Conservation (phyloP, 768 basidiomycete species). For the Amanita rubescens region DNA sequence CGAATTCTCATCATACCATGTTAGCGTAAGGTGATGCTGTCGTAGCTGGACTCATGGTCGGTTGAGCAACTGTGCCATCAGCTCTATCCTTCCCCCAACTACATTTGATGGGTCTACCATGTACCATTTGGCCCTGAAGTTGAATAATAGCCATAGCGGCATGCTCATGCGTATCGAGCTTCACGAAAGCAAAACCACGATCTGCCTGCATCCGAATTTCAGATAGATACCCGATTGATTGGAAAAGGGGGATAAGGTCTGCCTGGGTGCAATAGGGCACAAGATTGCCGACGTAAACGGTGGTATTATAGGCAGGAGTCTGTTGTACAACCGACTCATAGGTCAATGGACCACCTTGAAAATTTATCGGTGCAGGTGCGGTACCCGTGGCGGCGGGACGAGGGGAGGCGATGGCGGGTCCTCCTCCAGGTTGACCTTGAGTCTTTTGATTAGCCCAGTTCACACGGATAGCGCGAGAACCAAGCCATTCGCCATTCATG, state of each 20-base stretch:
- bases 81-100: slow-evolving; percentile 98
- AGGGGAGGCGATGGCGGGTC: slow-evolving; percentile 24
- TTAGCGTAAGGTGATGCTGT: slow-evolving; percentile 66
- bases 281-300: slow-evolving; percentile 98
- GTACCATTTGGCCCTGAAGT: slow-evolving; percentile 94
- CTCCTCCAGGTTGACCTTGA: slow-evolving; percentile 46
- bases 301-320: slow-evolving; percentile 89
- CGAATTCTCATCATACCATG: slow-evolving; percentile 47
- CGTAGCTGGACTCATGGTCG: slow-evolving; percentile 52
- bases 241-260: slow-evolving; percentile 96
- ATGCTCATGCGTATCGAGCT: slow-evolving; percentile 97
- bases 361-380: slow-evolving; percentile 87
- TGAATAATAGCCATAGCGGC: slow-evolving; percentile 98
- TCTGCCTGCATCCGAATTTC: slow-evolving; percentile 99
- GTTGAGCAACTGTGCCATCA: slow-evolving; percentile 54
- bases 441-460: slow-evolving; percentile 99
- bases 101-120: slow-evolving; percentile 95
- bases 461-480: slow-evolving; percentile 95
- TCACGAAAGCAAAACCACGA: slow-evolving; percentile 98
- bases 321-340: slow-evolving; percentile 93
- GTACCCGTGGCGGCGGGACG: slow-evolving; percentile 42
- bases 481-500: slow-evolving; percentile 99
- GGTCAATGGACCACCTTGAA: slow-evolving; percentile 80
- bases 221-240: slow-evolving; percentile 96
- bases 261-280: slow-evolving; percentile 97